Evolutionary conservation across 352 stramenopile genomes (phyloP), one percentile per base, ranked within the genome.

Genomic region (Pythium phragmitis): DNA sequence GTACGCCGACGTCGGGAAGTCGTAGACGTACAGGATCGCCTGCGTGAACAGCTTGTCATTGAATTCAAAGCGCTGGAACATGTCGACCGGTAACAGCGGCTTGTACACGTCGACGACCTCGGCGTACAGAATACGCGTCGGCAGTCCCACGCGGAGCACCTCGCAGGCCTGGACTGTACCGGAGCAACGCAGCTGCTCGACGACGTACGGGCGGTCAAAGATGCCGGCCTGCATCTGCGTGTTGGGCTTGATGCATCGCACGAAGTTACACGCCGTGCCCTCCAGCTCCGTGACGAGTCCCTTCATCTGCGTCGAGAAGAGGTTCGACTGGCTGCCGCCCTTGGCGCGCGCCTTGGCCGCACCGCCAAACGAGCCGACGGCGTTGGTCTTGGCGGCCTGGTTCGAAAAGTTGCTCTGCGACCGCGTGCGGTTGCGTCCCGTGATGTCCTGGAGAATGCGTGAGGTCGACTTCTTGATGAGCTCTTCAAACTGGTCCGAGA

Each of bases 231-330:
- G 87, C 82, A 98, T 98, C 42, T 88, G 73, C n/a, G 83, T 96
- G 78, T 98, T 98, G 0, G 95, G 95, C 73, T 98, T 98, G 73
- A 98, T 97, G 75, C 93, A 98, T 47, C 92, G 88, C 67, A 98
- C 89, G 68, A 98, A 98, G 63, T 96, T 96, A 57, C 92, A 96
- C 57, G 86, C 88, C 28, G 93, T 98, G 16, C 82, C 81, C 46
- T 89, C 75, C 2, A 97, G 67, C 52, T 94, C 85, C 0, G 80
- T 84, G 8, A 88, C 92, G 5, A 97, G 76, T 0, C 80, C 86
- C 54, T 87, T 84, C 73, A 97, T 89, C 63, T 97, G 89, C 21
- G 77, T 94, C 4, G 80, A 85, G 51, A 93, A 93, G 2, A 89
- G 63, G 49, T 77, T 89, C 11, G 85, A 91, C 9, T 79, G 80